Percentiles rank a stretch among this genome's conserved stretches.
Conservation (phyloP, 73 alveolate genomes). For the Symbiodinium natans region DNA sequence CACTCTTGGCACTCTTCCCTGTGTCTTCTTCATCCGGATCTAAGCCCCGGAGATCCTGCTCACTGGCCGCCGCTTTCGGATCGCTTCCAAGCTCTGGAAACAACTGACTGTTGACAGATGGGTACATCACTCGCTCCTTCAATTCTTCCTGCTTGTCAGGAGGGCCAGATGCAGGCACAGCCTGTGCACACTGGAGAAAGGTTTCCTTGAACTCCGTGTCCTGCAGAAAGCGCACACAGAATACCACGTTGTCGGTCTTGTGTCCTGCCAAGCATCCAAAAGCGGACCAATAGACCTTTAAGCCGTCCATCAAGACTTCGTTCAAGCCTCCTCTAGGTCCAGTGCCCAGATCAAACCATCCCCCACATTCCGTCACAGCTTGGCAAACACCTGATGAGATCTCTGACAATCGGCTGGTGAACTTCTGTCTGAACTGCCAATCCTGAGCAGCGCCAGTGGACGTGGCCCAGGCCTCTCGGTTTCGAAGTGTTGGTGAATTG, state of each 20-base stretch:
- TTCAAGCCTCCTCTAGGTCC: slow-evolving; percentile 58
- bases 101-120: slow-evolving; percentile 13
- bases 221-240: slow-evolving; percentile 23
- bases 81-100: slow-evolving; percentile 66
- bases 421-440: slow-evolving; percentile 26
- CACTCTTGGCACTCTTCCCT: slow-evolving; percentile 54
- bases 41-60: slow-evolving; percentile 33
- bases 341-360: slow-evolving; percentile 59
- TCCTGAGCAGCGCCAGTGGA: slow-evolving; percentile 1
- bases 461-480: slow-evolving; percentile 59
- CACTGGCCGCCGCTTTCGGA: slow-evolving; percentile 22
- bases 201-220: slow-evolving; percentile 39
- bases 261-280: slow-evolving; percentile 57
- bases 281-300: slow-evolving; percentile 43
- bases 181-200: slow-evolving; percentile 36
- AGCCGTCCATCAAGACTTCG: slow-evolving; percentile 68
- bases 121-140: slow-evolving; percentile 57
- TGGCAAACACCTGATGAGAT: slow-evolving; percentile 58
- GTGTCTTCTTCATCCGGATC: slow-evolving; percentile 21
- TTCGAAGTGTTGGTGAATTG: slow-evolving; percentile 22
- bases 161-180: slow-evolving; percentile 24
- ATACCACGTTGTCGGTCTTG: slow-evolving; percentile 51
- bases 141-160: not conserved
- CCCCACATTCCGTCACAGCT: slow-evolving; percentile 47
- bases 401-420: slow-evolving; percentile 48